Evolutionary conservation across 2,329 filamentous ascomycete species (phyloP), one percentile per base, ranked within the genome.

Genomic region (Meredithiella fracta): DNA sequence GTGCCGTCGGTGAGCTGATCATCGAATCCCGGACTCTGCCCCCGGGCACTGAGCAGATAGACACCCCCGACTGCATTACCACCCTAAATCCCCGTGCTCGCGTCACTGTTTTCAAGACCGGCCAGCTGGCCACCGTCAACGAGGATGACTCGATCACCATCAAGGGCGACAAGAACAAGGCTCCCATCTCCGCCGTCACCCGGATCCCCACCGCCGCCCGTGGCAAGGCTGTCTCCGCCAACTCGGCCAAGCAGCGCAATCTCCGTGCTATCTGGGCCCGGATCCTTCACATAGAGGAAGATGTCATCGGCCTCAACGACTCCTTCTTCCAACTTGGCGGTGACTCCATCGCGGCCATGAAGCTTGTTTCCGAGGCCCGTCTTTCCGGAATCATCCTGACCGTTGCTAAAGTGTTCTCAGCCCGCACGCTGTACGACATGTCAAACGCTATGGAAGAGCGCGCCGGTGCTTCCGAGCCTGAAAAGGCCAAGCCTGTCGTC

Each of bases 251-350:
- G 60, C 72, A 76, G 61, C 67, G 67, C 52, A 67, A 65, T 6
- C 65, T 80, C 3, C 69, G 69, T 11, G 62, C 64, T 4, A 65
- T 76, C 11, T 80, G 77, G 76, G 68, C 70, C 34, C 67, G 67
- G 3, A 69, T 77, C 1, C 64, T 79, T 29, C 64, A 62, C 1
- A 63, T 75, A 1, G 61, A 65, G 0, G 67, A 74, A 55, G 68
- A 73, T 2, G 66, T 72, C 1, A 76, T 80, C 17, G 69, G 73
- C 1, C 65, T 73, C 1, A 72, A 78, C 9, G 73, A 80, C 61
- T 78, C 74, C 65, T 81, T 82, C 66, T 80, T 82, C 69, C 70
- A 72, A 2, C 70, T 80, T 0, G 78, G 78, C 1, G 78, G 78
- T 20, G 77, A 81, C 65, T 81, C 78, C 0, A 76, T 81, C 25